phyloP scores from a whole-genome alignment of 2,329 filamentous ascomycete genomes.

The Arthrocladium fulminans region DNA sequence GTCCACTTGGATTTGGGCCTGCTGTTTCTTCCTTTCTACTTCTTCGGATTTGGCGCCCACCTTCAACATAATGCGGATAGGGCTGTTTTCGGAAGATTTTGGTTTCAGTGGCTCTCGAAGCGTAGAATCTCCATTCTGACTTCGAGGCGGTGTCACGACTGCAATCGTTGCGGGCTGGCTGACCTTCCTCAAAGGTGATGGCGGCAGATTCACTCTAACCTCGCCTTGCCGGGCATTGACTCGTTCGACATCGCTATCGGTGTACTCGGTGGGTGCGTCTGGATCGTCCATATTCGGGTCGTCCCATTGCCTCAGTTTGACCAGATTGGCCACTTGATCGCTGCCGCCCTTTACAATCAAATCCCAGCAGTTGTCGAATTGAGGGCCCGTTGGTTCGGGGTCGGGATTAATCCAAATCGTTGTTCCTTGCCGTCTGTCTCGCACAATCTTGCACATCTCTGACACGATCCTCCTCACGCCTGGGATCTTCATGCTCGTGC shows the following conservation, averaged over 20 bases:
- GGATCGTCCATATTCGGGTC: conserved; percentile 37
- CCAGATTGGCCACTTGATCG: conserved; percentile 73
- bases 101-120: background rate
- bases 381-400: conserved; percentile 67
- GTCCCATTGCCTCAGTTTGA: conserved; percentile 52
- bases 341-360: conserved; percentile 77
- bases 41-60: conserved; percentile 6
- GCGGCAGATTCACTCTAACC: conserved; percentile 31
- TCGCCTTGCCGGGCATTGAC: conserved; percentile 32
- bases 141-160: conserved; percentile 36
- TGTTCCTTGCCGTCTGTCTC: conserved; percentile 70
- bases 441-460: conserved; percentile 82
- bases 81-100: conserved; percentile 4
- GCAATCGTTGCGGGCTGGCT: conserved; percentile 22
- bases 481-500: conserved; percentile 90
- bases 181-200: conserved; percentile 30
- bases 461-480: conserved; percentile 82
- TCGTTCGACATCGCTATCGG: conserved; percentile 37
- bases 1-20: conserved; percentile 1
- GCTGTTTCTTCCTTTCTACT: conserved; percentile 23
- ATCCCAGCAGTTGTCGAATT: conserved; percentile 91
- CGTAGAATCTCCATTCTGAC: conserved; percentile 24
- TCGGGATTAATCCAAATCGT: conserved; percentile 94
- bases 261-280: conserved; percentile 30
- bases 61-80: conserved; percentile 10